phyloP scores from a whole-genome alignment of 345 rosid species.

The Viola odorata region DNA sequence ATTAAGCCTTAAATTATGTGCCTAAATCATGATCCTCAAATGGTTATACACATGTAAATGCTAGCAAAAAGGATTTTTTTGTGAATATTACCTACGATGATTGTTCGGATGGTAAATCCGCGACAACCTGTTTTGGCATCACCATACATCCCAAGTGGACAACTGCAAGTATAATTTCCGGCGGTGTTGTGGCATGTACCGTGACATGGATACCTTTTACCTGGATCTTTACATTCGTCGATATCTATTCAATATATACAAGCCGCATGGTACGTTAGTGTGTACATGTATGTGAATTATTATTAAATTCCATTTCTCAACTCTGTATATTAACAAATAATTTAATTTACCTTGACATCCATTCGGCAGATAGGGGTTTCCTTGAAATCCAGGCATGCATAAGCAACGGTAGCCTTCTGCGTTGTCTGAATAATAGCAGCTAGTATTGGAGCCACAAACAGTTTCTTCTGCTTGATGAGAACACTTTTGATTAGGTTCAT shows the following conservation, averaged over 20 bases:
- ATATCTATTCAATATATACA: conserved; percentile 3
- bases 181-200: conserved; percentile 10
- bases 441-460: conserved; percentile 9
- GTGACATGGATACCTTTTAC: conserved; percentile 1
- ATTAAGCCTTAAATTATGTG: too few species aligned
- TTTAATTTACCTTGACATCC: conserved; percentile 14
- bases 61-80: neutral
- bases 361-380: conserved; percentile 13
- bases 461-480: neutral
- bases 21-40: too few species aligned
- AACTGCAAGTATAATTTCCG: neutral
- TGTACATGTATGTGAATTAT: neutral
- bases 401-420: conserved; percentile 8
- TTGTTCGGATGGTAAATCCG: neutral
- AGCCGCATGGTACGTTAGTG: neutral
- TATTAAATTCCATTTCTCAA: neutral
- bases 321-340: neutral
- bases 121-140: conserved; percentile 14
- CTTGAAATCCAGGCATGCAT: conserved; percentile 11
- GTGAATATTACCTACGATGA: conserved; percentile 1
- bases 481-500: neutral
- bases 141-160: conserved; percentile 20
- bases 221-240: conserved; percentile 8
- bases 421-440: neutral
- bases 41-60: neutral